Percentiles rank a stretch among this genome's conserved stretches.
phyloP scores from a whole-genome alignment of 345 rosid genomes.

The Kernera saxatilis region DNA sequence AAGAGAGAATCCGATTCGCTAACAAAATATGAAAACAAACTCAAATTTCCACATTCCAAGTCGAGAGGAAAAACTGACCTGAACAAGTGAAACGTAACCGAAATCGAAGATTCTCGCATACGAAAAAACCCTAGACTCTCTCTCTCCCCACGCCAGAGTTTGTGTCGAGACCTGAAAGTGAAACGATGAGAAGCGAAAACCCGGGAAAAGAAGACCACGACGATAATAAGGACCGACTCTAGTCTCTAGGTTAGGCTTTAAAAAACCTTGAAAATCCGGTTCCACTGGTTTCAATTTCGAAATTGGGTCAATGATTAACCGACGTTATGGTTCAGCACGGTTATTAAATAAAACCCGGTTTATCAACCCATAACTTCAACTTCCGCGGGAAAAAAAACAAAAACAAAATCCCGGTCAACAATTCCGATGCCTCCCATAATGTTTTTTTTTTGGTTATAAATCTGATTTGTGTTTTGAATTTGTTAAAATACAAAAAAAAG shows the following conservation, averaged over 20 bases:
- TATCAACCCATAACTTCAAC: no score
- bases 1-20: background rate
- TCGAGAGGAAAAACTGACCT: conserved; percentile 10
- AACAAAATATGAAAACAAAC: background rate
- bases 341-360: background rate
- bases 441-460: no score
- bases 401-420: no score
- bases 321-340: background rate
- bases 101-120: background rate
- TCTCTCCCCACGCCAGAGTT: background rate
- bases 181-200: conserved; percentile 22
- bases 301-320: background rate
- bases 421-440: no score
- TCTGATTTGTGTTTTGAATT: no score
- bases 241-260: background rate
- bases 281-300: background rate
- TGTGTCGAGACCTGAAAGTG: background rate
- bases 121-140: conserved; percentile 7
- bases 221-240: background rate
- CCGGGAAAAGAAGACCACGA: conserved; percentile 22
- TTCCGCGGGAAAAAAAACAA: no score
- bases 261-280: background rate
- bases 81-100: background rate
- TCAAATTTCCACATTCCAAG: background rate
- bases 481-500: no score